These are phyloP conservation scores for Trebouxiophyceae sp. DNA, from an alignment of 163 green algal species.

Conservation along the genomic window DNA sequence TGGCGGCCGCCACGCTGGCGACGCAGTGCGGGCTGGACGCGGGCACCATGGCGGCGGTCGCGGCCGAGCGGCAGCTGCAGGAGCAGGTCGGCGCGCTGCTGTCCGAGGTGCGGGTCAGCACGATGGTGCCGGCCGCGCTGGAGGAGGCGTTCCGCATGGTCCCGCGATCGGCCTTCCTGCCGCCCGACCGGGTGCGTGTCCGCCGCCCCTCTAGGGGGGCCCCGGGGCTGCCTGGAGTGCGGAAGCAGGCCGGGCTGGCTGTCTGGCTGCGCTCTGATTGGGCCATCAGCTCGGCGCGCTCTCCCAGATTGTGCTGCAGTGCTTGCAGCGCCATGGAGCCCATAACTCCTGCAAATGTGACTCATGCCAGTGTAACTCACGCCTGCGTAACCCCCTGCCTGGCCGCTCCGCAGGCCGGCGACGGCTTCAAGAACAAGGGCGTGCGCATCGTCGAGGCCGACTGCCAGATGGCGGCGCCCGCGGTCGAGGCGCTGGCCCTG, in stretches of 20 bases:
- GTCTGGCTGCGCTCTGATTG: too few relatives aligned
- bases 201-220: background rate
- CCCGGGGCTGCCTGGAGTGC: too few relatives aligned
- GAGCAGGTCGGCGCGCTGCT: conserved; percentile 5
- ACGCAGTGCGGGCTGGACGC: background rate
- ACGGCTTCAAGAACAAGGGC: background rate
- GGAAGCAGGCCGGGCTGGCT: too few relatives aligned
- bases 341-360: too few relatives aligned
- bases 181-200: background rate
- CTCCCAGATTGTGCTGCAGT: background rate
- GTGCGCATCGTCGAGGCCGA: background rate
- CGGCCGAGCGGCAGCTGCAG: conserved; percentile 8
- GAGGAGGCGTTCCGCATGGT: conserved; percentile 18
- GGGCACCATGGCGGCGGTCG: background rate
- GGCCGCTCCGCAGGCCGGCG: background rate
- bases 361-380: too few relatives aligned
- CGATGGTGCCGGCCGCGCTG: conserved; percentile 4
- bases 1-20: background rate
- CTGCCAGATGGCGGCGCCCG: background rate
- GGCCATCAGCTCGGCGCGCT: background rate
- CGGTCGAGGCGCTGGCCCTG: conserved; percentile 9
- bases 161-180: conserved; percentile 11
- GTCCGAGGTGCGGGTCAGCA: background rate
- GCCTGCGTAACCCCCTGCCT: too few relatives aligned
- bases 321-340: too few relatives aligned